Base-by-base conservation (phyloP, 2,329 filamentous ascomycete genomes). In the Pseudocercospora eumusae region DNA sequence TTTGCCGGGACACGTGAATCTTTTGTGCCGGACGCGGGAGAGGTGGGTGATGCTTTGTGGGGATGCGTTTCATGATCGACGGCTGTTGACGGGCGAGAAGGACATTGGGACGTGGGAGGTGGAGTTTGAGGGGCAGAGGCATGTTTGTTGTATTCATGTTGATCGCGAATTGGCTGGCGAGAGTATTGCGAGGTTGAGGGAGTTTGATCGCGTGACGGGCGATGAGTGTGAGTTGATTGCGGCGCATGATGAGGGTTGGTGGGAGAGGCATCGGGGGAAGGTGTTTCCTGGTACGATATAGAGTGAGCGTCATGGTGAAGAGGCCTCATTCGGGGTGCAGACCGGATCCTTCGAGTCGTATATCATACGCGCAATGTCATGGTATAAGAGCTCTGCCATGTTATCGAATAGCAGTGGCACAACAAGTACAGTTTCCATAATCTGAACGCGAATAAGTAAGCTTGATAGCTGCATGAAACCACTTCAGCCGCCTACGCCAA, bases 1-100 rank as follows among this genome's bases (percentile, higher is more conserved):
- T 67, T 64, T 84, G 0, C 76, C 77, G 4, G 82, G 82, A 0
- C 83, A 84, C 62, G 69, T 84, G 1, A 84, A 83, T 62, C 63
- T 84, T 0, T 75, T 84, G 0, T 79, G 75, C 7, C 75, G 80
- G 0, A 75, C 75, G 0, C 75, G 68, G 0, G 59, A 66, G 49
- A 76, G 75, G 42, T 83, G 80, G 74, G 73, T 83, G 0, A 81
- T 80, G 66, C 76, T 86, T 0, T 80, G 78, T 7, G 83, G 82
- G 0, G 83, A 86, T 67, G 79, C 80, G 31, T 85, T 80, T 63
- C 83, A 86, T 65, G 82, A 85, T 68, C 72, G 73, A 0, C 69
- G 83, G 42, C 76, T 85, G 2, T 69, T 85, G 69, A 79, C 72
- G 0, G 81, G 82, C 0, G 82, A 84, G 68, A 82, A 78, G 64